phyloP scores from a whole-genome alignment of 1,284 basidiomycete genomes.

The Sanghuangporus weigelae region DNA sequence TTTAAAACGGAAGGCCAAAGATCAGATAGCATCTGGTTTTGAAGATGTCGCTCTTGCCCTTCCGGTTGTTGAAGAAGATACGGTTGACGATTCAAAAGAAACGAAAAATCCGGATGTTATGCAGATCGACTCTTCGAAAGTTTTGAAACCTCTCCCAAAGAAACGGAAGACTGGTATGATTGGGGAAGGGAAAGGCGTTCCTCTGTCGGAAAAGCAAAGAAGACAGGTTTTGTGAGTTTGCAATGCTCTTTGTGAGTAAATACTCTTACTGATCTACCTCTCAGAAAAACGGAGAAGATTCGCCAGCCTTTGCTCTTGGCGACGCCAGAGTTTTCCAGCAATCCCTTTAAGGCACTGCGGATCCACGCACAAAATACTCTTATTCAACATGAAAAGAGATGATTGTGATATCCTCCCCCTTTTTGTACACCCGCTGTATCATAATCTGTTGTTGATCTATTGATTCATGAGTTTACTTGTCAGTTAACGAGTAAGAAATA shows the following conservation, averaged over 20 bases:
- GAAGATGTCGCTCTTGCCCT: conserved; percentile 55
- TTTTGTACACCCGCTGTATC: background rate
- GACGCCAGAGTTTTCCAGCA: conserved; percentile 59
- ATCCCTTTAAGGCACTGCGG: conserved; percentile 76
- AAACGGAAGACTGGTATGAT: conserved; percentile 48
- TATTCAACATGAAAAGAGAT: conserved; percentile 37
- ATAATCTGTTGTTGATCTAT: background rate
- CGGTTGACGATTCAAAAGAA: conserved; percentile 17
- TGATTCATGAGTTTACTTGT: too few relatives aligned
- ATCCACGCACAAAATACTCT: conserved; percentile 78
- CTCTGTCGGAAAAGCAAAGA: conserved; percentile 62
- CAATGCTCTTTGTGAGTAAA: background rate
- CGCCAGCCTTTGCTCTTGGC: conserved; percentile 68
- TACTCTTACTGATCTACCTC: background rate
- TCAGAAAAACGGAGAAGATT: conserved; percentile 59
- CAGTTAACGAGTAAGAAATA: too few relatives aligned
- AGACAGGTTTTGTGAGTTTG: conserved; percentile 56
- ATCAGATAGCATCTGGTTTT: conserved; percentile 62
- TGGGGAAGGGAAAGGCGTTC: conserved; percentile 57
- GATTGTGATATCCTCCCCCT: background rate
- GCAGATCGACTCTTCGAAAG: conserved; percentile 22
- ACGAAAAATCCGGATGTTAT: conserved; percentile 2
- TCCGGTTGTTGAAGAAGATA: conserved; percentile 40
- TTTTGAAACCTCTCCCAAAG: conserved; percentile 19
- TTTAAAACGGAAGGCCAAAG: conserved; percentile 63